Evolutionary conservation across 495 filamentous ascomycete species (phyloP).

Genomic region (Bombardia bombarda): DNA sequence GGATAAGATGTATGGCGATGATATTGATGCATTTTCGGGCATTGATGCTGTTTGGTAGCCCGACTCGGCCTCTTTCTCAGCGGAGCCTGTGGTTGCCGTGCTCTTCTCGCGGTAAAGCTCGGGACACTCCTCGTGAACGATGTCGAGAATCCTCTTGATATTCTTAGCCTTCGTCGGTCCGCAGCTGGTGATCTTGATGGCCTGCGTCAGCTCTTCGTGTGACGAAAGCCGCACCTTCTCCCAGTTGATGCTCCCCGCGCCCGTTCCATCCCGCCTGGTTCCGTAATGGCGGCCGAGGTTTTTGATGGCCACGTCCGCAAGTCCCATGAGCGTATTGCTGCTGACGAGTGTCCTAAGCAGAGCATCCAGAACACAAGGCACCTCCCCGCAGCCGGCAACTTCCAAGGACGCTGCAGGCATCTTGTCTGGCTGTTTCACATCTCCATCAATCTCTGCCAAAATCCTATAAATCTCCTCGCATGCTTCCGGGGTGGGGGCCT

Average conservation of each 20-base stretch:
- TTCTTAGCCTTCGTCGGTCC: constrained; percentile 58
- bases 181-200: constrained; percentile 68
- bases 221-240: constrained; percentile 63
- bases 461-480: constrained; percentile 69
- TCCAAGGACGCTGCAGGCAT: constrained; percentile 72
- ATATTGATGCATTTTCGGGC: too few relatives aligned
- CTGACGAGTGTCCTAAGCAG: constrained; percentile 75
- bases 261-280: constrained; percentile 25
- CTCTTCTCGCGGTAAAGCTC: neutral
- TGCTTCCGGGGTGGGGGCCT: constrained; percentile 59
- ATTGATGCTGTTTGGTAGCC: too few relatives aligned
- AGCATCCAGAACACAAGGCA: constrained; percentile 85
- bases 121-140: constrained; percentile 63
- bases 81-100: constrained; percentile 13
- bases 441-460: constrained; percentile 58
- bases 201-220: constrained; percentile 55
- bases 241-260: constrained; percentile 77
- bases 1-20: neutral
- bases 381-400: constrained; percentile 85
- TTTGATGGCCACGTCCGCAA: constrained; percentile 61
- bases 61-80: neutral
- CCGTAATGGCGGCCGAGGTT: constrained; percentile 68
- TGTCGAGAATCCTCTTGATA: constrained; percentile 75
- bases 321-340: constrained; percentile 60
- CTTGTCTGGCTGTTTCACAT: constrained; percentile 53